A percentile compares a stretch with the other conserved stretches of the same genome.
These are phyloP conservation scores for Lotus japonicus DNA, from an alignment of 306 rosid genomes.

Conservation along the genomic window DNA sequence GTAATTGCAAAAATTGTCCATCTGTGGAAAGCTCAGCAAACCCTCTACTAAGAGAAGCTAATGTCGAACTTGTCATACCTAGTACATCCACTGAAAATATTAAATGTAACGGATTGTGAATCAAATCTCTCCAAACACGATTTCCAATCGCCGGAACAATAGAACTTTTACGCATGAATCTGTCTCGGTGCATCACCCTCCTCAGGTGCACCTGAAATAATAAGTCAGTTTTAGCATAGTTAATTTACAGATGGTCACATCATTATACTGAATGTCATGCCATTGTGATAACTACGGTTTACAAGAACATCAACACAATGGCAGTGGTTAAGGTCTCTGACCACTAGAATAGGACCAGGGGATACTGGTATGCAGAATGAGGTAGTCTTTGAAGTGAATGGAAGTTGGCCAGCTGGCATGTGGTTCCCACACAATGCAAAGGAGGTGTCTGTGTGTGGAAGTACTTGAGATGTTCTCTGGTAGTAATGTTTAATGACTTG, in stretches of 20 bases:
- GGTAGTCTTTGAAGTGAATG: no score
- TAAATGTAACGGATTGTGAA: slow-evolving; percentile 91
- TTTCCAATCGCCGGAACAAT: slow-evolving; percentile 76
- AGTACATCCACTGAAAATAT: slow-evolving; percentile 91
- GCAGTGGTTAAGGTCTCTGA: no score
- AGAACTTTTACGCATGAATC: slow-evolving; percentile 93
- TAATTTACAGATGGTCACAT: background rate
- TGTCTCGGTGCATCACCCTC: slow-evolving; percentile 89
- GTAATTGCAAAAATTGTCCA: slow-evolving; percentile 87
- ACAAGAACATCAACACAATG: no score
- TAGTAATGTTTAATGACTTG: no score
- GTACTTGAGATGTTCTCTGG: no score
- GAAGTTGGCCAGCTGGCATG: no score
- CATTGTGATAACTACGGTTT: background rate
- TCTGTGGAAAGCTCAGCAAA: slow-evolving; percentile 97
- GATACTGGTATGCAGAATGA: no score
- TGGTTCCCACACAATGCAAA: no score
- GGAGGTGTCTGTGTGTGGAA: no score
- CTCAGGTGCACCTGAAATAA: slow-evolving; percentile 81
- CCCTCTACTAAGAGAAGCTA: slow-evolving; percentile 92
- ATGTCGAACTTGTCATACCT: slow-evolving; percentile 97
- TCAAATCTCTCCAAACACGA: slow-evolving; percentile 95
- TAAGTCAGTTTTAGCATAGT: slow-evolving; percentile 21
- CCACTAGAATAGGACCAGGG: no score
- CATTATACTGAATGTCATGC: background rate